Percentiles rank a stretch among this genome's conserved stretches.
These are phyloP conservation scores for Fusarium mangiferae DNA, from an alignment of 2,329 filamentous ascomycete species.

Conservation along the genomic window DNA sequence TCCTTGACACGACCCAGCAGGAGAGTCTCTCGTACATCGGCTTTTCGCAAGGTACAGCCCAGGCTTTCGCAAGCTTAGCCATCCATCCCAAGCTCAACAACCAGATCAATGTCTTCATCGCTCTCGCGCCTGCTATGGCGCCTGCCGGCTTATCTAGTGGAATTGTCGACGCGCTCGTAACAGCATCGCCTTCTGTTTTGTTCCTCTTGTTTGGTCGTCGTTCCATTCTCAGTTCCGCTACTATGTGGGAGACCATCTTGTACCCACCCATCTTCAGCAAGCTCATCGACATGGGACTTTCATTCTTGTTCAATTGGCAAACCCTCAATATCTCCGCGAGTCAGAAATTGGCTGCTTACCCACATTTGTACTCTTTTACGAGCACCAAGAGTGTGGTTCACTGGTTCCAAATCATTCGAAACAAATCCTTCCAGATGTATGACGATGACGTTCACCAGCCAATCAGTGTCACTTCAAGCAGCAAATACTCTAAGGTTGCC, in stretches of 20 bases:
- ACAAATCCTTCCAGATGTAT: conserved; percentile 97
- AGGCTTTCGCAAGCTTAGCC: conserved; percentile 92
- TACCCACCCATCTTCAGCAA: conserved; percentile 94
- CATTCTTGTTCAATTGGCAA: conserved; percentile 90
- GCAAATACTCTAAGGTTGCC: conserved; percentile 94
- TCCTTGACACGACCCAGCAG: conserved; percentile 84
- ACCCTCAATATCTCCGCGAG: conserved; percentile 83
- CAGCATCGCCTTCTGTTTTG: conserved; percentile 90
- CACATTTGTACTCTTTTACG: conserved; percentile 95
- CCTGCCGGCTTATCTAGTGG: conserved; percentile 90
- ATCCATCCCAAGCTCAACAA: conserved; percentile 93
- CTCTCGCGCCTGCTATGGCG: conserved; percentile 94
- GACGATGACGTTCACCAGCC: conserved; percentile 91
- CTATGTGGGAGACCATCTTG: conserved; percentile 96
- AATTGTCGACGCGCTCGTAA: conserved; percentile 91
- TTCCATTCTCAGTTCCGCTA: conserved; percentile 90
- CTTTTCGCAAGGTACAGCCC: conserved; percentile 96
- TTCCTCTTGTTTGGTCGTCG: conserved; percentile 93
- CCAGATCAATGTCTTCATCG: conserved; percentile 95
- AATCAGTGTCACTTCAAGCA: conserved; percentile 74
- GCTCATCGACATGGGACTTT: conserved; percentile 82
- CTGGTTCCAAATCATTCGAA: conserved; percentile 99
- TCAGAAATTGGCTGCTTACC: conserved; percentile 95
- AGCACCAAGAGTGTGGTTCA: conserved; percentile 97
- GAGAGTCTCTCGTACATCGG: conserved; percentile 93